phyloP scores from a whole-genome alignment of 345 rosid species.

The Hevea brasiliensis region DNA sequence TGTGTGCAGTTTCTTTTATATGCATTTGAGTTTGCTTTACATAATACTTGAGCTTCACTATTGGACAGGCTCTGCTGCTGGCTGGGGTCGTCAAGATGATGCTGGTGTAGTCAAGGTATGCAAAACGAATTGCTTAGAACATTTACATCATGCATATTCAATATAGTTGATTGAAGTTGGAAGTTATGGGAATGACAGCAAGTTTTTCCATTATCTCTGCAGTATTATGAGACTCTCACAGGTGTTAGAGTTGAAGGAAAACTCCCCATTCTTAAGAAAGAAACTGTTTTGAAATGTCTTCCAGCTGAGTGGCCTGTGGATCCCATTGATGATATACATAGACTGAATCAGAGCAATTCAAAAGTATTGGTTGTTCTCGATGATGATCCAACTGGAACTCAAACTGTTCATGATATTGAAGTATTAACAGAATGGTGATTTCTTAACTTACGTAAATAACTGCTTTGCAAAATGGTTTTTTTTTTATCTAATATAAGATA shows the following conservation, averaged over 20 bases:
- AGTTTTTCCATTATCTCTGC: constrained; percentile 14
- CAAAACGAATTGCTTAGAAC: not conserved
- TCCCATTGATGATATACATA: constrained; percentile 62
- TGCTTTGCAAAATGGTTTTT: not conserved
- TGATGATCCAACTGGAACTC: constrained; percentile 99
- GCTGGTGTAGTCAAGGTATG: constrained; percentile 94
- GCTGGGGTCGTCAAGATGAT: constrained; percentile 94
- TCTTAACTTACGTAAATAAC: constrained; percentile 6
- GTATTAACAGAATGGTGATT: constrained; percentile 93
- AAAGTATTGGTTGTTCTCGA: constrained; percentile 90
- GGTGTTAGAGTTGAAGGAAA: constrained; percentile 85
- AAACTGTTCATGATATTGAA: constrained; percentile 95
- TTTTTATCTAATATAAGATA: too few species aligned
- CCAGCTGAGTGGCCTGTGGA: constrained; percentile 85
- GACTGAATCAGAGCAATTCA: constrained; percentile 55
- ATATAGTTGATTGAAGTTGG: not conserved
- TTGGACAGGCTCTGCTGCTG: constrained; percentile 86
- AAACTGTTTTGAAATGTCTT: constrained; percentile 61
- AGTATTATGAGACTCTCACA: constrained; percentile 87
- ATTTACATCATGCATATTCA: not conserved
- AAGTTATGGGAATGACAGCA: constrained; percentile 8
- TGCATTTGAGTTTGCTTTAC: not conserved
- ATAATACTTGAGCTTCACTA: constrained; percentile 5
- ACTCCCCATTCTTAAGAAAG: constrained; percentile 68
- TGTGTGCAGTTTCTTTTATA: not conserved